phyloP scores from a whole-genome alignment of 2,329 filamentous ascomycete genomes.

The Diaporthe citri region DNA sequence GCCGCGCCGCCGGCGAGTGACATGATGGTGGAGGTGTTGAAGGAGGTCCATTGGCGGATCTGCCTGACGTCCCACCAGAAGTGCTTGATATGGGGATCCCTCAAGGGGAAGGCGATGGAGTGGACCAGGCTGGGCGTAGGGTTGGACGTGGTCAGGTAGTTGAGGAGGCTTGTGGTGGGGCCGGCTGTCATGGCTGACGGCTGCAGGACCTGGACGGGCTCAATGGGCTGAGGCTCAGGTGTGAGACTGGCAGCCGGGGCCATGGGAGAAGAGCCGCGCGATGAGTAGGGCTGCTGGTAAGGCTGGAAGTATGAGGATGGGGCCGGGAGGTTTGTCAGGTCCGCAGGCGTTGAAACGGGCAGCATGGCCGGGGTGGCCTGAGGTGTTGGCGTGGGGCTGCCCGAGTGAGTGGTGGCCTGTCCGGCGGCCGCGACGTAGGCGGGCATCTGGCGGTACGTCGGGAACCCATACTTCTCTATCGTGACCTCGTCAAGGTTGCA shows the following conservation, averaged over 20 bases:
- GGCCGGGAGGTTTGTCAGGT: conserved; percentile 44
- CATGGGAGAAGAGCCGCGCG: conserved; percentile 60
- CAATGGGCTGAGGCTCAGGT: conserved; percentile 52
- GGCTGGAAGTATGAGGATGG: conserved; percentile 53
- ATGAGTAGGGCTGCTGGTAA: conserved; percentile 57
- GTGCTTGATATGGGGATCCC: conserved; percentile 79
- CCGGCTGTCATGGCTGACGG: conserved; percentile 56
- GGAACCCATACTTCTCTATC: conserved; percentile 80
- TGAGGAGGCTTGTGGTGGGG: conserved; percentile 76
- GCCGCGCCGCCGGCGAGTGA: conserved; percentile 78
- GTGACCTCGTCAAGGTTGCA: conserved; percentile 76
- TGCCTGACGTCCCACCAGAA: conserved; percentile 98
- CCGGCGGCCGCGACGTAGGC: conserved; percentile 57
- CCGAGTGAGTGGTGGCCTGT: conserved; percentile 45
- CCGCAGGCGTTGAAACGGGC: conserved; percentile 48
- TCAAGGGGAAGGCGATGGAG: conserved; percentile 77
- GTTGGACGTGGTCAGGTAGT: conserved; percentile 83
- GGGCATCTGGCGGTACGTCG: conserved; percentile 85
- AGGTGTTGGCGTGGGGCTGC: conserved; percentile 45
- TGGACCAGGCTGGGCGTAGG: conserved; percentile 86
- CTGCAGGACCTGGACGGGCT: conserved; percentile 49
- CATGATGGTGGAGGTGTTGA: conserved; percentile 79
- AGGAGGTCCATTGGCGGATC: conserved; percentile 84
- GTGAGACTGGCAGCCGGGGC: conserved; percentile 51
- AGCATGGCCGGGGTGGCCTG: conserved; percentile 45